Evolutionary conservation across 2,329 filamentous ascomycete genomes (phyloP), one percentile per base, ranked within the genome.

Genomic region (Lasiodiplodia sp.): DNA sequence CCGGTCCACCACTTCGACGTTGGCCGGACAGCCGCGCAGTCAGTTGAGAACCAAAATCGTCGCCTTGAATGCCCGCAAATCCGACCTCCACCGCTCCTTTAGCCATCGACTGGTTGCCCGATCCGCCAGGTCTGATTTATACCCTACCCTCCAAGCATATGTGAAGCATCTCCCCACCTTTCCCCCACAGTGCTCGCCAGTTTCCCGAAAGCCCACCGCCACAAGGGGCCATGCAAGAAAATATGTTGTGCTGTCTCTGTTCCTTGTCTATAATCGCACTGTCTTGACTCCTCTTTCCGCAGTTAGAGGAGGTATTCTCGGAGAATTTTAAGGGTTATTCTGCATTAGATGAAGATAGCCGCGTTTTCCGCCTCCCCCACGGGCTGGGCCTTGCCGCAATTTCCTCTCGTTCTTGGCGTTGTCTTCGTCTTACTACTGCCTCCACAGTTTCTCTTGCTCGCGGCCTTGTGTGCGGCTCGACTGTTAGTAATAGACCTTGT

Each of bases 101-200:
- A 86, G 90, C 25, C 25, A 25, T 25, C 25, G 25, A 25, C 25
- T 4, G 25, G 25, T 25, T 25, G 25, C 25, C 0, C 81, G 16
- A 92, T 91, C 1, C 92, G 90, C 2, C 94, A 92, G 92, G 92
- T 94, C 75, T 94, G 91, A 0, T 80, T 94, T 1, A 82, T 88
- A 0, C 82, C 94, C 5, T 0, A 81, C 82, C 3, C 80, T 91
- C 11, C 84, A 94, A 2, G 86, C 89, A 0, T 81, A 79, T 56
- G 78, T 93, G 55, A 79, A 55, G 68, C 84, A 1, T 63, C 31
- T 38, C 53, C 31, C 53, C 31, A 57, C 16, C 53, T 57, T 57
- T 38, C 31, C 34, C 28, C 53, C 25, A 37, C 53, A 4, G 18
- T 38, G 31, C 14, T 57, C 31, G 31, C 53, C 25, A 25, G 25